These are phyloP conservation scores for Fusarium sp. DNA, from an alignment of 2,329 filamentous ascomycete genomes.

Conservation along the genomic window DNA sequence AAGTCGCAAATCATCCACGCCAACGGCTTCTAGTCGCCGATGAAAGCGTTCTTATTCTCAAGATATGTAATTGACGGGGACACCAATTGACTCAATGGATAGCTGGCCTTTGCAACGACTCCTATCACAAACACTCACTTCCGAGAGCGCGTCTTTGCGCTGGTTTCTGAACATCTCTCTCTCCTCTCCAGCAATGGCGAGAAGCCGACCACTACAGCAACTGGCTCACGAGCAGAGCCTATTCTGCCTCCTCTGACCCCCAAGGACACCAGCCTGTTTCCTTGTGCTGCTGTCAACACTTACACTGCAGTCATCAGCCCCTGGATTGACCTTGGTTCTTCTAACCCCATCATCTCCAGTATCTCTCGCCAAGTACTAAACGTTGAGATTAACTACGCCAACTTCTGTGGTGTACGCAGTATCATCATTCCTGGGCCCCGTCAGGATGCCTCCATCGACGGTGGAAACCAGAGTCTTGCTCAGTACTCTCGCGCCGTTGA, in stretches of 20 bases:
- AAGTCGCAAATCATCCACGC: constrained; percentile 53
- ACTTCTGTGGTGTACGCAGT: constrained; percentile 90
- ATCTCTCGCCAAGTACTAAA: constrained; percentile 91
- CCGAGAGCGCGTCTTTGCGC: constrained; percentile 72
- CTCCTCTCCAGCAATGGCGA: constrained; percentile 58
- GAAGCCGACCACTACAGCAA: constrained; percentile 55
- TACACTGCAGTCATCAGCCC: constrained; percentile 84
- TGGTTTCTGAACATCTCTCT: constrained; percentile 68
- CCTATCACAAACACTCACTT: constrained; percentile 83
- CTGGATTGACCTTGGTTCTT: constrained; percentile 91
- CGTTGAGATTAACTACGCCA: constrained; percentile 92
- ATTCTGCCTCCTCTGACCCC: constrained; percentile 78
- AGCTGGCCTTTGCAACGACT: constrained; percentile 85
- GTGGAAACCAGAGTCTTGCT: constrained; percentile 65
- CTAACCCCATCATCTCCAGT: constrained; percentile 84
- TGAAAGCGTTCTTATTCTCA: background rate
- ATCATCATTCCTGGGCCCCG: constrained; percentile 85
- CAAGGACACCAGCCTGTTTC: constrained; percentile 80
- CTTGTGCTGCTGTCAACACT: constrained; percentile 75
- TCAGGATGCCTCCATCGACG: constrained; percentile 67
- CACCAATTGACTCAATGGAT: constrained; percentile 38
- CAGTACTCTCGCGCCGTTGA: constrained; percentile 88
- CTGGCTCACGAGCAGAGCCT: constrained; percentile 65
- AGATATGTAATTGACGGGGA: background rate
- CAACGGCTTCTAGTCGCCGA: background rate